Evolutionary conservation across 192 early-diverging fungal species (phyloP), one percentile per base, ranked within the genome.

Genomic region (Jimgerdemannia lactiflua): DNA sequence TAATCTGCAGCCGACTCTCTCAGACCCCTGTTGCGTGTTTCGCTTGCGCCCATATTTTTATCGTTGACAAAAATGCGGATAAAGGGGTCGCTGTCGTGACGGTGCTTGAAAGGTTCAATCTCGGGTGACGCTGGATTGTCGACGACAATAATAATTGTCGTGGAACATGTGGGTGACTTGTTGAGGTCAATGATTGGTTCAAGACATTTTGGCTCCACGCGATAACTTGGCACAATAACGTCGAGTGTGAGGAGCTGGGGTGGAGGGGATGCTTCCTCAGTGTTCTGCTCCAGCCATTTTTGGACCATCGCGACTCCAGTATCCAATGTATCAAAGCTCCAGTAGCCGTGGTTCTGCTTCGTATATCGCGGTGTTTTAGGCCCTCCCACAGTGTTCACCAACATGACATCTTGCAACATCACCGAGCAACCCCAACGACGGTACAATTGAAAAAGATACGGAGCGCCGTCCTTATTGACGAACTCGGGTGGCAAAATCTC

Each of bases 371-470:
- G 43, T 9, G 42, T 18, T 39, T 3, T 20, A 39, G n/a, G 43
- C 11, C 72, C 65, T 4, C 65, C 65, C 14, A 74, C 29, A 29
- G 67, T 18, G 67, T 69, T 74, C 17, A 14, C 11, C 19, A 69
- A 41, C 42, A 41, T 42, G 11, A 69, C n/a, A 11, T 54, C 49
- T 11, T 4, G 49, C 11, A 54, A 11, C 49, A 54, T 54, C 11
- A 54, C 65, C 0, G 72, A 69, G 67, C 72, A 74, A 14, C 39
- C 65, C 14, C 39, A 69, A 43, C 72, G 39, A 11, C 72, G 66
- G 44, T 74, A 74, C 10, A 69, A 18, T 67, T 74, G 65, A 41
- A 69, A 74, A 0, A 74, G 14, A 18, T 70, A 74, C 4, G 72
- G 72, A 18, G 63, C 72, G 8, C 40, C 72, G 67, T 74, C 49